Base-by-base conservation (phyloP, 2,329 filamentous ascomycete genomes). In the Pezicula neosporulosa region DNA sequence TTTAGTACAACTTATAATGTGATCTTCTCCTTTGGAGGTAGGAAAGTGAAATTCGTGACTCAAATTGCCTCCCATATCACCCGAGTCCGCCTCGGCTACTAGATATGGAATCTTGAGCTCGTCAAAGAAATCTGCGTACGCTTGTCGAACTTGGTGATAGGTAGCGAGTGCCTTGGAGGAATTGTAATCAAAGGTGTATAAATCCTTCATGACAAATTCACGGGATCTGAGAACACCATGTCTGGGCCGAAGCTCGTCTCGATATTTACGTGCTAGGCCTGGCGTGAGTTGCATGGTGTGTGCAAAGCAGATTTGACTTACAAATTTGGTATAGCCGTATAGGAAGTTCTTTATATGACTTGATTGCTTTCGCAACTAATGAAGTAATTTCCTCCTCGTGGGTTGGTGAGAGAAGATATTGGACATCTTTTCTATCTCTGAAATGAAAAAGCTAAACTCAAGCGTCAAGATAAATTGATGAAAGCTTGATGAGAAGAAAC, bases 141-240 rank as follows among this genome's bases (percentile, higher is more conserved):
- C 87, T 36, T 69, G 68, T 46, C 87, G 82, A 3, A 96, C 90
- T 39, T 84, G 72, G 6, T 82, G 70, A 60, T 99, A 99, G 0
- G 93, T 96, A 46, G 80, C 71, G n/a, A 92, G 73, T 1, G 93
- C 93, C n/a, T 81, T 73, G 24, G 80, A 71, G 0, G 76, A 67
- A 4, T 78, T 86, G 35, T 78, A 72, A 64, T 99, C 94, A 64
- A 99, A 99, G 0, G 92, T 97, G 68, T 99, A 99, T 1, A 99
- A 79, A 68, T 99, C 94, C 70, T 99, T 99, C 94, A 99, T 99
- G 60, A 90, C 72, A 63, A 99, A 99, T 64, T 99, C 94, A 55
- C 91, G 85, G 1, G 90, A 88, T 9, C 94, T 85, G 8, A 99
- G 75, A 2, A 99, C 76, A 12, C 94, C 94, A 61, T 96, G 89